phyloP scores from a whole-genome alignment of 2,329 filamentous ascomycete species.

The Colletotrichum brevisporum region DNA sequence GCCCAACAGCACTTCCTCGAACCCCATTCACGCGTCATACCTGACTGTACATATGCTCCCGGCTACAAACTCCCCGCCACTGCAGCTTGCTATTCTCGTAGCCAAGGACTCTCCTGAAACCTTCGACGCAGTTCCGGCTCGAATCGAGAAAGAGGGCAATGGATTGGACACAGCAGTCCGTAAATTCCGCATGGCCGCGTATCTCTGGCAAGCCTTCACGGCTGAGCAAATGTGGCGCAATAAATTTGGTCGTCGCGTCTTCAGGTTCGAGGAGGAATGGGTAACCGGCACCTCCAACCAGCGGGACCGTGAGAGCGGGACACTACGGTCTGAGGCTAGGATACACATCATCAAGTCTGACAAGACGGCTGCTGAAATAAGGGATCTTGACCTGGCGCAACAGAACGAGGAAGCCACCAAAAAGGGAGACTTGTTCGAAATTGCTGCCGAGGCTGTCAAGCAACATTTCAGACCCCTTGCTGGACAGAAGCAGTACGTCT shows the following conservation, averaged over 20 bases:
- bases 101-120: conserved; percentile 90
- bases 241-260: conserved; percentile 86
- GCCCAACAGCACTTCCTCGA: conserved; percentile 75
- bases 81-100: conserved; percentile 90
- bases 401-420: conserved; percentile 79
- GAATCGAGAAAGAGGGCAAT: conserved; percentile 85
- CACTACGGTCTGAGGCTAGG: conserved; percentile 91
- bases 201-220: conserved; percentile 97
- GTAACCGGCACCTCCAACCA: conserved; percentile 83
- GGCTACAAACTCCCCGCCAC: conserved; percentile 80
- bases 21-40: conserved; percentile 82
- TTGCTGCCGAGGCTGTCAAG: conserved; percentile 83
- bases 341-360: conserved; percentile 87
- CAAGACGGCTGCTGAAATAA: conserved; percentile 87
- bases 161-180: conserved; percentile 82
- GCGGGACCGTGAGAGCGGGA: conserved; percentile 78
- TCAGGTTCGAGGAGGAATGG: conserved; percentile 97
- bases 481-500: conserved; percentile 90
- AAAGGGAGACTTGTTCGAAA: conserved; percentile 80
- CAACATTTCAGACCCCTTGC: conserved; percentile 80
- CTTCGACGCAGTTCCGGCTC: conserved; percentile 85
- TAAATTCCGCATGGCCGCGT: conserved; percentile 96
- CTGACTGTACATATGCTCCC: conserved; percentile 90
- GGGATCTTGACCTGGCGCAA: conserved; percentile 83
- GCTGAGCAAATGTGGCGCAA: conserved; percentile 96